A percentile compares a stretch with the other conserved stretches of the same genome.
These are phyloP conservation scores for Kalanchoe fedtschenkoi DNA, from an alignment of 164 flowering plant species.

Conservation along the genomic window DNA sequence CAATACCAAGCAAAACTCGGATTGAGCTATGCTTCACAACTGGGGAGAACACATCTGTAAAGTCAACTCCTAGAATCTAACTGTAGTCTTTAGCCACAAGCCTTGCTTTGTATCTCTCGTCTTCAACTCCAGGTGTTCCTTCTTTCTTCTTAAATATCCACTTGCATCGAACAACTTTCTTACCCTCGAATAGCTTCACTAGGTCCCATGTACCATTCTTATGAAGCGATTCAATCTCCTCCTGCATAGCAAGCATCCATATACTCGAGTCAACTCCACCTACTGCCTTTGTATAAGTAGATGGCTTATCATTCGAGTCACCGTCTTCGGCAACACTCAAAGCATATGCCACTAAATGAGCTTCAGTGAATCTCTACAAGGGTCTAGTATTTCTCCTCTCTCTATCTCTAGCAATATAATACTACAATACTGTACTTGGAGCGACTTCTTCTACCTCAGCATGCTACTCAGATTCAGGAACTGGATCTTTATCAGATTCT, in stretches of 20 bases:
- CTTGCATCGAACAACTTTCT: conserved; percentile 9
- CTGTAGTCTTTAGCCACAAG: background rate
- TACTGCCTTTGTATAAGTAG: conserved; percentile 7
- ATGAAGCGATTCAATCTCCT: conserved; percentile 13
- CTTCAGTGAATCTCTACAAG: background rate
- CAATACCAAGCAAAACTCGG: background rate
- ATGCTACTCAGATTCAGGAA: background rate
- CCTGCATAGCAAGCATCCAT: background rate
- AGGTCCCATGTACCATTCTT: conserved; percentile 13
- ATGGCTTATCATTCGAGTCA: conserved; percentile 11
- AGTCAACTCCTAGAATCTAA: background rate
- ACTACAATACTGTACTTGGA: background rate
- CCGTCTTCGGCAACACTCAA: background rate
- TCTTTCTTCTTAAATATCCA: conserved; percentile 9
- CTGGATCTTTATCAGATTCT: background rate
- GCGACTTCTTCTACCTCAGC: background rate
- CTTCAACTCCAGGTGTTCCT: background rate
- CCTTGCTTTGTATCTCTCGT: background rate
- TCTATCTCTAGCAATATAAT: background rate
- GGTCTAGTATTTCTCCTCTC: background rate
- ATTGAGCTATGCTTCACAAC: conserved; percentile 5
- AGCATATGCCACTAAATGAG: conserved; percentile 9
- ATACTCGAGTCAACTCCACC: background rate
- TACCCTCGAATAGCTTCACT: background rate
- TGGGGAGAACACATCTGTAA: background rate